Evolutionary conservation across 2,329 filamentous ascomycete genomes (phyloP).

Genomic region (Dichotomopilus funicola): DNA sequence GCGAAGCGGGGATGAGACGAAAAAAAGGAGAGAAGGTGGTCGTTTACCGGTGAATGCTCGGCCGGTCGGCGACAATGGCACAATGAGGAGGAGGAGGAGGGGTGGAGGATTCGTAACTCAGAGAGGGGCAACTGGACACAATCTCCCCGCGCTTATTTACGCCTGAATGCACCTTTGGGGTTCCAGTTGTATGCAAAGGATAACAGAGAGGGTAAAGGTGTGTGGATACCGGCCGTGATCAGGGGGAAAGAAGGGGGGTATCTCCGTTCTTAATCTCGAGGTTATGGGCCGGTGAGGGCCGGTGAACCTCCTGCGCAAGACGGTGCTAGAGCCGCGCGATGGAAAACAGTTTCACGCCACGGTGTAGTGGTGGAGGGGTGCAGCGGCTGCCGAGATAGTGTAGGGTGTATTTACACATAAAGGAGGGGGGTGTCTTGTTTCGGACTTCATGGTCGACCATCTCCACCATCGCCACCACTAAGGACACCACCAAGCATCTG

Average conservation of each 20-base stretch:
- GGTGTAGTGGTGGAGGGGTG: neutral
- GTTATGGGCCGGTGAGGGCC: no score
- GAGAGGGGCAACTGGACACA: neutral
- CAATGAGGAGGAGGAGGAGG: no score
- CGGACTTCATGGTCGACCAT: neutral
- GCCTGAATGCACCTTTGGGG: neutral
- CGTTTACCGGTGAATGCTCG: no score
- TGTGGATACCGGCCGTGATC: neutral
- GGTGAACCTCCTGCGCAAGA: no score
- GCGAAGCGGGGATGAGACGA: no score
- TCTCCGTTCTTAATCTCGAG: no score
- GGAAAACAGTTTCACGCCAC: no score
- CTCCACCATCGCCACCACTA: neutral
- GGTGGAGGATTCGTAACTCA: no score
- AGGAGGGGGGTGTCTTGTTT: neutral
- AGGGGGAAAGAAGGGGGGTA: neutral
- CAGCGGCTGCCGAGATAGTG: neutral
- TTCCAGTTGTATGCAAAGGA: neutral
- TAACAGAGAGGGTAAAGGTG: neutral
- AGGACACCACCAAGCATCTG: neutral
- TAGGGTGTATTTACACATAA: neutral
- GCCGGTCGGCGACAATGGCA: no score
- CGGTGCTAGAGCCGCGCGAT: no score
- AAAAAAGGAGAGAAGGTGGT: no score
- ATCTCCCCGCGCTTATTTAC: neutral